phyloP scores from a whole-genome alignment of 148 eudicot genomes.

The Heliamphora exappendiculata region DNA sequence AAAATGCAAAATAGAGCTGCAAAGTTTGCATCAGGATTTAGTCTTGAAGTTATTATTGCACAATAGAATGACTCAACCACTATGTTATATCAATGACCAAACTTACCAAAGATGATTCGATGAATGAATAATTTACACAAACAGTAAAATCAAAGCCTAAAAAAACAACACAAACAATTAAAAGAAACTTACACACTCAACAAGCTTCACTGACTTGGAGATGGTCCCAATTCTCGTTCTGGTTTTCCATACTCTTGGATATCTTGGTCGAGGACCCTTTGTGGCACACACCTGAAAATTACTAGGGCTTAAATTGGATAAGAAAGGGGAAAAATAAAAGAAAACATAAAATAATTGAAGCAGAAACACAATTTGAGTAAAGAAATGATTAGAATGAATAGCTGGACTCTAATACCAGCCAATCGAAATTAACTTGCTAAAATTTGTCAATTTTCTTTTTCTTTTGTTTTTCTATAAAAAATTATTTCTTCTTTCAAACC shows the following conservation, averaged over 20 bases:
- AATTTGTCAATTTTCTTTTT: too few species aligned
- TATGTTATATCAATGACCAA: not conserved
- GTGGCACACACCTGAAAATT: constrained; percentile 62
- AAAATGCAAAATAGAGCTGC: not conserved
- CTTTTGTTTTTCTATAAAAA: too few species aligned
- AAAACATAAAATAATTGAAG: not conserved
- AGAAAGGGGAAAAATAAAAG: not conserved
- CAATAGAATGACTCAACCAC: not conserved
- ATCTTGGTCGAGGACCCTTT: constrained; percentile 93
- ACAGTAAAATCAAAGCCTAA: not conserved
- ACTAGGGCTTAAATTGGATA: constrained; percentile 1
- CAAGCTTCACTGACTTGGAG: constrained; percentile 75
- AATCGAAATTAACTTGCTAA: too few species aligned
- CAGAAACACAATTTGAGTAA: not conserved
- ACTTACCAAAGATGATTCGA: not conserved
- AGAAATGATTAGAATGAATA: not conserved
- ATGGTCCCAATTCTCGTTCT: constrained; percentile 69
- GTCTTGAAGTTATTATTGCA: not conserved
- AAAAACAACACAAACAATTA: not conserved
- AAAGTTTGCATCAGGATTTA: not conserved
- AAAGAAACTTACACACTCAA: constrained; percentile 61
- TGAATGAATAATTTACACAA: not conserved
- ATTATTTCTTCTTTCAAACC: too few species aligned
- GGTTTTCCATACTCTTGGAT: constrained; percentile 87
- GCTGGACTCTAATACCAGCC: not conserved